Evolutionary conservation across 2,329 filamentous ascomycete genomes (phyloP), one percentile per base, ranked within the genome.

Genomic region (Penicillium oxalicum): DNA sequence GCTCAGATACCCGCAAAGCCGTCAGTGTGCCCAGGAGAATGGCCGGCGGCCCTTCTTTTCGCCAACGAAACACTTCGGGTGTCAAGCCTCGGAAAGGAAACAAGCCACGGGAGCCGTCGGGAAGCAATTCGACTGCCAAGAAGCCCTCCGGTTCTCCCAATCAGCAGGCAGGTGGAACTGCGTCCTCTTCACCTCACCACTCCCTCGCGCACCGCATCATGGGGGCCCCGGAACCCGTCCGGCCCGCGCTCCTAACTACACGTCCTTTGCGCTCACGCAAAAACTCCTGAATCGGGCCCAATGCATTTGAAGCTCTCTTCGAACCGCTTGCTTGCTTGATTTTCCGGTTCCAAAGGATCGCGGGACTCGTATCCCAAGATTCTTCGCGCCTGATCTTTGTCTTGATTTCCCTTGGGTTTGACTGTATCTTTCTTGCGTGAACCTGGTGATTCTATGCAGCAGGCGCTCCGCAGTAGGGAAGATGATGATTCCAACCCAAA

Each of bases 1-100:
- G 75, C 6, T 70, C 73, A 55, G 51, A 63, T 1, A 67, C 70
- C 28, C 53, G 67, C 4, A 79, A 72, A 53, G 67, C 61, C 1
- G 54, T 78, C 13, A 63, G 55, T 38, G 59, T 74, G 33, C 66
- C 63, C 5, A 62, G 65, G 45, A 72, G 70, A 50, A 8, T 32
- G 29, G 45, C 52, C 42, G 57, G 53, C 9, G 54, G 51, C 34
- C 58, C 55, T 40, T 44, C 47, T 8, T 40, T 60, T 27, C 64
- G 66, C 40, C 56, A 57, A 29, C 67, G 62, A 33, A 58, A 58
- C 27, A 45, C 56, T 12, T 57, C 60, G 38, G 62, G 52, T 32
- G 57, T 61, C 51, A 67, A 63, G 38, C 50, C 61, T 34, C 61
- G 66, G 46, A 67, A 70, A 42, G 53, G 53, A 11, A 33, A 39